Evolutionary conservation across 2,329 filamentous ascomycete genomes (phyloP), one percentile per base, ranked within the genome.

Genomic region (Arachnomyces sp.): DNA sequence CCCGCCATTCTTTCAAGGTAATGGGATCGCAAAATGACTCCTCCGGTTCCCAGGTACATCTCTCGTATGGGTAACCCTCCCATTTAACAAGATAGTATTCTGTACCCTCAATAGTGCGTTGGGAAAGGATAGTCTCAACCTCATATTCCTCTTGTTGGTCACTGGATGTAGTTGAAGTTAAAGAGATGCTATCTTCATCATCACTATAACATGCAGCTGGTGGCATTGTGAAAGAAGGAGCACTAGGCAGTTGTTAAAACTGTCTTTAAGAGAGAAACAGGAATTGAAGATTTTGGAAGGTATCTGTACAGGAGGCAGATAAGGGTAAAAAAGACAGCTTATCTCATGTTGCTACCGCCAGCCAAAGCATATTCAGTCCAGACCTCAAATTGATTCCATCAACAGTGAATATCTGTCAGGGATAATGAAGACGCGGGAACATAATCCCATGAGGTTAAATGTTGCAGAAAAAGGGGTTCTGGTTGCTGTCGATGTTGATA

Each of bases 81-180:
- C 82, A 87, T 44, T 75, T 71, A 15, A 85, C 72, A 1, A 87
- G 68, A 52, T 78, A 86, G 16, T 52, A 58, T 12, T 54, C 52
- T 4, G 60, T 60, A 8, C 56, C 56, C 3, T 63, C 47, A 3
- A 53, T 39, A 7, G 9, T 36, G 15, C 49, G 60, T 50, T 80
- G 70, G 1, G 67, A 66, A 13, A 78, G 56, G 28, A 83, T 68
- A 12, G 61, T 60, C 32, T 80, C 73, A 5, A 82, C 72, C 2
- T 66, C 60, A 52, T 73, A 81, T 44, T 75, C 71, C 11, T 65
- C 59, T 17, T 69, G 63, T 2, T 61, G 52, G 9, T 71, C 63
- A 47, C 62, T 67, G 11, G 31, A 35, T 2, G 43, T 51, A 1
- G 74, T 80, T 1, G 78, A 82, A 0, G 69, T 74, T 31, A 78